phyloP scores from a whole-genome alignment of 176 grass and related monocot genomes.

The Zea luxurians region DNA sequence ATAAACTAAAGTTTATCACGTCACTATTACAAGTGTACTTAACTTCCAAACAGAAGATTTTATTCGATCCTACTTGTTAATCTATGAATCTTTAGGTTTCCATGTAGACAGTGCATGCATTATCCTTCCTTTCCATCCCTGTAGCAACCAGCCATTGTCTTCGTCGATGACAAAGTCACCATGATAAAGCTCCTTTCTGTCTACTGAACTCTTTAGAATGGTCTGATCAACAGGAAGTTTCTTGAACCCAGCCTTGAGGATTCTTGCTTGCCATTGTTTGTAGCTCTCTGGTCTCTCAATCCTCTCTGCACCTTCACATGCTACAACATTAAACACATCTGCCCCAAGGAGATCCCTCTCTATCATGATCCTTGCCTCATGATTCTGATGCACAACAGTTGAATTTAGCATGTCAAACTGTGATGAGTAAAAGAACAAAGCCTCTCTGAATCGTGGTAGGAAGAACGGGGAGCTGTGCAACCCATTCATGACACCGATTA shows the following conservation, averaged over 20 bases:
- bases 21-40: not conserved
- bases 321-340: conserved; percentile 42
- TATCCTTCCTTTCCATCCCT: conserved; percentile 59
- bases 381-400: conserved; percentile 36
- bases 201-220: conserved; percentile 35
- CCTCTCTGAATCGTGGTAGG: conserved; percentile 51
- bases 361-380: conserved; percentile 44
- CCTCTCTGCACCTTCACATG: conserved; percentile 54
- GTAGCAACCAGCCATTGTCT: conserved; percentile 49
- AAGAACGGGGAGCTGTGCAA: conserved; percentile 48
- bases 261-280: conserved; percentile 50
- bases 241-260: conserved; percentile 40
- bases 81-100: conserved; percentile 27
- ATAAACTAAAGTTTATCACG: not conserved
- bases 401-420: conserved; percentile 63
- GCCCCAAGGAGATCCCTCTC: conserved; percentile 35
- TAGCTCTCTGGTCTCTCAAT: conserved; percentile 51
- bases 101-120: conserved; percentile 48
- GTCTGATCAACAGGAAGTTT: conserved; percentile 40
- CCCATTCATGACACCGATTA: conserved; percentile 54
- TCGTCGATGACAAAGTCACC: conserved; percentile 48
- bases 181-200: conserved; percentile 37
- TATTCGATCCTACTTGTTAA: not conserved
- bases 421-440: conserved; percentile 46
- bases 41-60: not conserved